Conservation (phyloP, 495 filamentous ascomycete species). For the Hypoxylon fragiforme region DNA sequence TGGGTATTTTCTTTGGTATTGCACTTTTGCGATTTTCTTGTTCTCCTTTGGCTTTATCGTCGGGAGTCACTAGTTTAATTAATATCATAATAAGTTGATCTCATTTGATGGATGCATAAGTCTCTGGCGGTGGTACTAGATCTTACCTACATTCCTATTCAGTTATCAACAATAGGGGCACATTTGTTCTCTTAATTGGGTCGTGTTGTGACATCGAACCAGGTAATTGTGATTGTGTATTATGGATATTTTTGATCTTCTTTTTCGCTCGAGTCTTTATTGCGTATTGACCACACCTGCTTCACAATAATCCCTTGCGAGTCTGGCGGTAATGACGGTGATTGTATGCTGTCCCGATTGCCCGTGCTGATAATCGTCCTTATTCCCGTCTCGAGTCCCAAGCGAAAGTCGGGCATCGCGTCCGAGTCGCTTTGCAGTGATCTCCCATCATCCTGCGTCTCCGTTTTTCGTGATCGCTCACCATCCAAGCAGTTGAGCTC, state of each 20-base stretch:
- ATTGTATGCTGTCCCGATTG: slow-evolving; percentile 25
- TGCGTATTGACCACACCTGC: slow-evolving; percentile 32
- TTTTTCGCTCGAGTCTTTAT: slow-evolving; percentile 18
- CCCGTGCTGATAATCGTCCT: slow-evolving; percentile 30
- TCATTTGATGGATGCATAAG: too few species aligned
- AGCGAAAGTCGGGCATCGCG: slow-evolving; percentile 18
- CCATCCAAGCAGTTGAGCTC: slow-evolving; percentile 25
- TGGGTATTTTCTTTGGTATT: neutral
- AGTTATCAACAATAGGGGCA: too few species aligned
- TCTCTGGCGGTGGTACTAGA: too few species aligned
- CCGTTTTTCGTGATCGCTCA: slow-evolving; percentile 8
- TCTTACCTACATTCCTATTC: too few species aligned
- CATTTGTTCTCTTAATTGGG: too few species aligned
- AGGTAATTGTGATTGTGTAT: neutral
- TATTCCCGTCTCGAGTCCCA: slow-evolving; percentile 29
- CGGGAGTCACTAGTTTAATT: too few species aligned
- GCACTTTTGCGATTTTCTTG: too few species aligned
- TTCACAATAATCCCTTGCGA: slow-evolving; percentile 30
- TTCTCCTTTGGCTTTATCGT: too few species aligned
- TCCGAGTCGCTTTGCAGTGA: slow-evolving; percentile 26
- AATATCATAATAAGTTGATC: too few species aligned
- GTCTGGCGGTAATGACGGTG: slow-evolving; percentile 7
- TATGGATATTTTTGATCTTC: slow-evolving; percentile 7
- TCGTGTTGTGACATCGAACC: too few species aligned
- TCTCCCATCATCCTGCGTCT: slow-evolving; percentile 16